Evolutionary conservation across 129 eudicot genomes (phyloP), one percentile per base, ranked within the genome.

Genomic region (Flaveria ramosissima): DNA sequence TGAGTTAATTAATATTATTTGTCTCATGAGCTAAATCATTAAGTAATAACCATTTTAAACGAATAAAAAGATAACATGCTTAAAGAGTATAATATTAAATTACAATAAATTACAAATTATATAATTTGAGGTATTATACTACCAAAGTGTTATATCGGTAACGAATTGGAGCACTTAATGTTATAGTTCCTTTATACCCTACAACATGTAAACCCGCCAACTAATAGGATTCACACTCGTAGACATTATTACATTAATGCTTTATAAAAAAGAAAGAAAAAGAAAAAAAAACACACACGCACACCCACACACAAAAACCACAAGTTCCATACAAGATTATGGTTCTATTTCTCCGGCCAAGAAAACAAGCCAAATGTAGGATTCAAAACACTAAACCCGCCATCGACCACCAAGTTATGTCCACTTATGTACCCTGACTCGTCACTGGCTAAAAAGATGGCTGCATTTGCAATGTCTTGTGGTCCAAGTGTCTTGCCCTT

Each of bases 391-490:
- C 68, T 73, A 14, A 11, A 83, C 5, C 88, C 91, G 16, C 91
- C 91, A 76, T 87, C 91, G 5, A 87, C 76, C 4, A 59, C 51
- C 46, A 84, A 74, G 62, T 87, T 79, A 65, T 78, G 85, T 10
- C 88, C 86, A 68, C 83, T 87, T 23, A 84, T 52, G 70, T 74
- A 87, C n/a, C 76, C 78, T 3, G 86, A 72, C 77, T 87, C 91
- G 16, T 87, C 88, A 69, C 91, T 75, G 1, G 86, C 91, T 32
- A 87, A 42, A 80, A 74, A 87, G 14, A 84, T 68, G 15, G 86
- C 76, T 4, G 86, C 86, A 7, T 84, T 67, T 2, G 87, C 89
- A 21, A 82, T 56, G 43, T 87, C 89, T 63, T 77, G 77, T 2
- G 78, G 60, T 21, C 53, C 56, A 16, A 82, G 83, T 23, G 13